These are phyloP conservation scores for Tulasnella sp. DNA, from an alignment of 768 basidiomycete genomes.

Conservation along the genomic window DNA sequence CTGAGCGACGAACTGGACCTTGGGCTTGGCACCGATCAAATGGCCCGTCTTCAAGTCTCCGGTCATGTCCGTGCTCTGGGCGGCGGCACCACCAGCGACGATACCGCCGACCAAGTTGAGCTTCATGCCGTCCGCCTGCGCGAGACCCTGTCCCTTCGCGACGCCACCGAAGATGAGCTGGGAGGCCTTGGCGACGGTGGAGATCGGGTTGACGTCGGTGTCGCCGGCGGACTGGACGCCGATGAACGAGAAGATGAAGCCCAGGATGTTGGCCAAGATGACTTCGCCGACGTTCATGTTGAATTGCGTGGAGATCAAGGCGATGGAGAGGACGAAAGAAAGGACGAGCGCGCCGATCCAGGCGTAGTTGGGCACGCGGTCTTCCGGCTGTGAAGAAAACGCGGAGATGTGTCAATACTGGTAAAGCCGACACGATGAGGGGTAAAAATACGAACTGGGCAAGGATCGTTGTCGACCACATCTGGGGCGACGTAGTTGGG, in stretches of 20 bases:
- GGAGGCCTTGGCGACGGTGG: conserved; percentile 48
- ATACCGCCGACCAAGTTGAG: conserved; percentile 44
- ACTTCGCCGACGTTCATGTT: conserved; percentile 32
- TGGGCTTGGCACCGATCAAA: conserved; percentile 51
- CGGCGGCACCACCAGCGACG: conserved; percentile 43
- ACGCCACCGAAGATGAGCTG: conserved; percentile 57
- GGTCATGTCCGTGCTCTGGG: conserved; percentile 52
- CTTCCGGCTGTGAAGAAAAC: conserved; percentile 22
- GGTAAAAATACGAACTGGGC: conserved; percentile 25
- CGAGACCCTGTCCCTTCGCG: conserved; percentile 35
- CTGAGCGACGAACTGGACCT: conserved; percentile 44
- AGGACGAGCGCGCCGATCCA: conserved; percentile 41
- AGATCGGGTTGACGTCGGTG: conserved; percentile 52
- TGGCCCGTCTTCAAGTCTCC: conserved; percentile 61
- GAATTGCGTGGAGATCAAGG: conserved; percentile 15
- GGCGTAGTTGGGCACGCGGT: conserved; percentile 45
- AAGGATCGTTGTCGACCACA: conserved; percentile 39
- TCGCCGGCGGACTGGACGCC: conserved; percentile 48
- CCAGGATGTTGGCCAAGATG: conserved; percentile 44
- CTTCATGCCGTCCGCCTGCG: conserved; percentile 28
- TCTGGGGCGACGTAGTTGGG: conserved; percentile 18
- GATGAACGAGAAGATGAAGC: conserved; percentile 57
- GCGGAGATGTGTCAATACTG: not conserved
- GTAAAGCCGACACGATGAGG: not conserved
- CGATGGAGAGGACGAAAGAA: conserved; percentile 35